Conservation (phyloP, 257 asterid genomes). For the Fraxinus pennsylvanica region DNA sequence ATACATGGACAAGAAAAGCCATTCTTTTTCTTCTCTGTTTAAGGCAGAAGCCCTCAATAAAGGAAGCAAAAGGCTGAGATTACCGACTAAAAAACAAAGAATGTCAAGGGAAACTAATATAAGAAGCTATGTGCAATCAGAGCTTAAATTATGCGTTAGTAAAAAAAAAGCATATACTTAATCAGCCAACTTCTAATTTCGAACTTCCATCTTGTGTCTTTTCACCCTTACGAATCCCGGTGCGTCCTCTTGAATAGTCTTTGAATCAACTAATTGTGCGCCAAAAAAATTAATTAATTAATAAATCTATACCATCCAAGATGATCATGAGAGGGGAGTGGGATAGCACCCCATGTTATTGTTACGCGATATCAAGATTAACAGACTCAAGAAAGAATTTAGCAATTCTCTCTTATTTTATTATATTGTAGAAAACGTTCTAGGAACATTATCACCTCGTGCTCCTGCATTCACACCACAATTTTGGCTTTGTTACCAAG, state of each 20-base stretch:
- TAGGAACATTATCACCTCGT: not conserved
- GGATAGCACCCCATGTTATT: not conserved
- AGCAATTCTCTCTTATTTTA: not conserved
- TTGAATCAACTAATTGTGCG: not conserved
- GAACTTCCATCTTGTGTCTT: not conserved
- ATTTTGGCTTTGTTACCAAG: not conserved
- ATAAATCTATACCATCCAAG: not conserved
- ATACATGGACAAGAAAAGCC: conserved; percentile 4
- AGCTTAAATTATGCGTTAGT: not conserved
- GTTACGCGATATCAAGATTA: not conserved
- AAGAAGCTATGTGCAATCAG: not conserved
- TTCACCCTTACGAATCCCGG: not conserved
- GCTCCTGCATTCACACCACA: not conserved
- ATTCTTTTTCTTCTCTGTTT: conserved; percentile 18
- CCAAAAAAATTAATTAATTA: not conserved
- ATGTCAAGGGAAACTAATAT: conserved; percentile 1
- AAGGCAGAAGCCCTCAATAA: not conserved
- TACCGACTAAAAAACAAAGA: not conserved
- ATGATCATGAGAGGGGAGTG: not conserved
- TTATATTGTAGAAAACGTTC: not conserved
- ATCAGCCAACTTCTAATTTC: not conserved
- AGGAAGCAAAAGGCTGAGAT: not conserved
- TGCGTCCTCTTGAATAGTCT: not conserved
- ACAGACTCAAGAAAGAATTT: not conserved
- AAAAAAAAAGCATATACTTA: not conserved